Percentiles rank a stretch among this genome's conserved stretches.
Evolutionary conservation across 2,329 filamentous ascomycete species (phyloP).

Genomic region (Claviceps citrina): DNA sequence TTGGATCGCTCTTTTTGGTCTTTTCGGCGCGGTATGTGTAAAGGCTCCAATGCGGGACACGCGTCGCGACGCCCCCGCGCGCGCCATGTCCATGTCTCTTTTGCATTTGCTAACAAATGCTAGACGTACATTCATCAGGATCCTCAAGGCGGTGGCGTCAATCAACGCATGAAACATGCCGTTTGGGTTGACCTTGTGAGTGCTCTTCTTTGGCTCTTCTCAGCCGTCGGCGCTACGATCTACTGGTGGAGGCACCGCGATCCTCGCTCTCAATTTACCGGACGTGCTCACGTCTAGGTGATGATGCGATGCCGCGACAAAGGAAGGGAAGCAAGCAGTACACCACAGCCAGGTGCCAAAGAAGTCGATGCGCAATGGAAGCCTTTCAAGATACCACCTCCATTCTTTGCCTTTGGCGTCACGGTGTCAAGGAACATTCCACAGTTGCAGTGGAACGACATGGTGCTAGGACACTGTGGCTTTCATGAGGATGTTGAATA

Average conservation of each 20-base stretch:
- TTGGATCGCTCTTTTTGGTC: constrained; percentile 68
- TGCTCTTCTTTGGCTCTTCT: constrained; percentile 60
- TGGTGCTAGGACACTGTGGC: not conserved
- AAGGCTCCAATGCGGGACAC: not conserved
- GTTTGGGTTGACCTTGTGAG: constrained; percentile 71
- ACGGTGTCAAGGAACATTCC: not conserved
- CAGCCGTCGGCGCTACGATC: constrained; percentile 35
- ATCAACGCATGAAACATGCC: constrained; percentile 69
- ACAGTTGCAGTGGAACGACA: not conserved
- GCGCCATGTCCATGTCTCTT: not conserved
- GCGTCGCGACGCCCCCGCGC: not conserved
- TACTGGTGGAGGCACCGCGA: constrained; percentile 46
- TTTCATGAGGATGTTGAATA: not conserved
- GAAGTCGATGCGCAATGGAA: not conserved
- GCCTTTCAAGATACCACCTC: not conserved
- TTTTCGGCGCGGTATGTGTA: constrained; percentile 51
- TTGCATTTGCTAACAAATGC: not conserved
- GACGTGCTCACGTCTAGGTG: constrained; percentile 36
- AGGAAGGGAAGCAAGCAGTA: not conserved
- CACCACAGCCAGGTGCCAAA: not conserved
- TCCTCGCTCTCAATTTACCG: constrained; percentile 39
- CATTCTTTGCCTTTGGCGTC: constrained; percentile 3
- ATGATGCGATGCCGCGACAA: constrained; percentile 4
- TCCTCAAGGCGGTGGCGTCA: constrained; percentile 43
- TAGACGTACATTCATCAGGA: constrained; percentile 58